These are phyloP conservation scores for Tarenaya hassleriana DNA, from an alignment of 345 rosid genomes.

Conservation along the genomic window DNA sequence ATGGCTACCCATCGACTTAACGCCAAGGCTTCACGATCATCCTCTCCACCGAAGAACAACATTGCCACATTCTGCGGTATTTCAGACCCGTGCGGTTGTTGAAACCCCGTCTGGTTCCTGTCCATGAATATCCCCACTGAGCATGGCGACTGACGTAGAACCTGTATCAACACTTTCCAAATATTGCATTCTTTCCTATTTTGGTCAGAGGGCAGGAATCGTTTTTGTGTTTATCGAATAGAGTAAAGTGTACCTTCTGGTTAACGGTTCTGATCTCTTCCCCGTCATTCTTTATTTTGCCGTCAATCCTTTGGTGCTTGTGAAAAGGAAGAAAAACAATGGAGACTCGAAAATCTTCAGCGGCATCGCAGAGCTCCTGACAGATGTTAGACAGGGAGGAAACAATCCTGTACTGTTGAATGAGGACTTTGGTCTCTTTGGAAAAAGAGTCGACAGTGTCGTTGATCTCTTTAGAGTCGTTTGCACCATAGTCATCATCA, in stretches of 20 bases:
- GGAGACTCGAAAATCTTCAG: slow-evolving; percentile 64
- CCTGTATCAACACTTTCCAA: neutral
- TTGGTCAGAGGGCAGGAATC: too few relatives aligned
- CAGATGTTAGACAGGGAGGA: slow-evolving; percentile 43
- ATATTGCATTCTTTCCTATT: too few relatives aligned
- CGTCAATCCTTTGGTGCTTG: slow-evolving; percentile 83
- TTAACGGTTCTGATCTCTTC: slow-evolving; percentile 58
- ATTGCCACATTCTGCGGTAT: slow-evolving; percentile 51
- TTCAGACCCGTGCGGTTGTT: slow-evolving; percentile 43
- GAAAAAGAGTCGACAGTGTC: slow-evolving; percentile 56
- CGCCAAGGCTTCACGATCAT: slow-evolving; percentile 85
- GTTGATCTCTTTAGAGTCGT: slow-evolving; percentile 71
- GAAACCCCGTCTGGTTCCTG: slow-evolving; percentile 65
- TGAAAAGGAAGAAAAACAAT: slow-evolving; percentile 74
- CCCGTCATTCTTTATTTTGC: slow-evolving; percentile 52
- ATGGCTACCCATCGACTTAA: slow-evolving; percentile 48
- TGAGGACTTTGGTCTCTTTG: slow-evolving; percentile 36
- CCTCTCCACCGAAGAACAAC: slow-evolving; percentile 82
- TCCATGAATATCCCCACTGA: slow-evolving; percentile 69
- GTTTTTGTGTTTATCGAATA: too few relatives aligned
- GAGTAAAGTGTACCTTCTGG: slow-evolving; percentile 33
- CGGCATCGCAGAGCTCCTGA: slow-evolving; percentile 59
- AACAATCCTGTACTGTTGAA: slow-evolving; percentile 57
- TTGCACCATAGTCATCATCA: slow-evolving; percentile 73
- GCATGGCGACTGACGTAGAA: slow-evolving; percentile 70